These are phyloP conservation scores for Quercus tomentella DNA, from an alignment of 331 rosid species.

Conservation along the genomic window DNA sequence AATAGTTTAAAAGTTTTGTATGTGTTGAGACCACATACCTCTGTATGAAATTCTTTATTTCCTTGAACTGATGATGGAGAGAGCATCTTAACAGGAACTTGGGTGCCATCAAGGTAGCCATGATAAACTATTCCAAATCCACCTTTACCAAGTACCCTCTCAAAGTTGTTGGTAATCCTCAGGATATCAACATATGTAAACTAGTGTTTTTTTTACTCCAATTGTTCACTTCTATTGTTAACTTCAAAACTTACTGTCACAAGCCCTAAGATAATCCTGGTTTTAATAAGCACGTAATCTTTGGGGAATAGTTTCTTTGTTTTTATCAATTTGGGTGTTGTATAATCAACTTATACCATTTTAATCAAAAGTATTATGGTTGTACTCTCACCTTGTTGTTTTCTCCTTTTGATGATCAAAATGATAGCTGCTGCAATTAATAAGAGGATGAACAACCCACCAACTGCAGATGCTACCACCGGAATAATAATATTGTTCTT, in stretches of 20 bases:
- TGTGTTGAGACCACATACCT: constrained; percentile 23
- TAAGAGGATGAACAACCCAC: constrained; percentile 4
- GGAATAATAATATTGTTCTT: constrained; percentile 16
- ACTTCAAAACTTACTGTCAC: too few relatives aligned
- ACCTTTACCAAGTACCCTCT: constrained; percentile 52
- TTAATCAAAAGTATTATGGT: background rate
- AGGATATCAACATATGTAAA: constrained; percentile 42
- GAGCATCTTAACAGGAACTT: constrained; percentile 3
- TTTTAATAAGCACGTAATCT: too few relatives aligned
- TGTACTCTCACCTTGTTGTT: background rate
- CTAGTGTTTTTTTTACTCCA: constrained; percentile 31
- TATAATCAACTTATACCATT: too few relatives aligned
- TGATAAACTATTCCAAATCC: constrained; percentile 51
- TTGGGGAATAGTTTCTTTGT: too few relatives aligned
- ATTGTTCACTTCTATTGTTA: background rate
- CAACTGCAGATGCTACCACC: constrained; percentile 6
- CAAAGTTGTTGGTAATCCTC: constrained; percentile 47
- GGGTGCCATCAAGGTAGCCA: constrained; percentile 14
- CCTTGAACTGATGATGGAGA: constrained; percentile 38
- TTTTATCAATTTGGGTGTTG: too few relatives aligned
- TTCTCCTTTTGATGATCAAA: background rate
- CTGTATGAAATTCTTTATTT: constrained; percentile 51
- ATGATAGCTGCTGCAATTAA: background rate
- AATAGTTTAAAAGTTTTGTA: background rate
- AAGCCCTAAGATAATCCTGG: too few relatives aligned